Evolutionary conservation across 345 rosid species (phyloP), one percentile per base, ranked within the genome.

Genomic region (Theobroma cacao): DNA sequence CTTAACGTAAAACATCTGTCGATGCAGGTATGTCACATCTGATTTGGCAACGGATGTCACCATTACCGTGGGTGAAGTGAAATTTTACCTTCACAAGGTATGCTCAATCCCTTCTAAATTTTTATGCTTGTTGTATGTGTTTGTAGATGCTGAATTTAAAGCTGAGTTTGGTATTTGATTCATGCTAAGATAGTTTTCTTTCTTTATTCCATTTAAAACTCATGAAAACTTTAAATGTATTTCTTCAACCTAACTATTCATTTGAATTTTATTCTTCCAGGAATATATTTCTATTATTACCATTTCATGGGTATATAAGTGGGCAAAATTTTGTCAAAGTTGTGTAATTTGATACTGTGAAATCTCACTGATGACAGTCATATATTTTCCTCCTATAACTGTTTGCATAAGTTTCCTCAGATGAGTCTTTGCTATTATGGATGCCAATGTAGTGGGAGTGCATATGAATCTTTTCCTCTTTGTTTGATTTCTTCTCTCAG

Each of bases 1-100:
- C 66, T 77, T 75, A 76, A 52, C 55, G 15, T 64, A 36, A 31
- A 79, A 72, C 48, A 33, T 81, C 78, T 78, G 76, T 74, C 64
- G 60, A 41, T 70, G 80, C 88, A 95, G 99, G 88, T 84, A 89
- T 34, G 91, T 93, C 47, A 81, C 88, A 36, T 88, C 95, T 34
- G 99, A 93, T 65, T 89, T 95, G 82, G 87, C 84, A 41, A 81
- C 96, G 10, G 99, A 95, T 86, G 84, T 92, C 83, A 88, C 85
- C 78, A 72, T 95, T 34, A 88, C 67, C 70, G 88, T 93, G 26
- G 96, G 87, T 26, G 94, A 92, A 77, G 94, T 90, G 67, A 93
- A 93, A 81, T 95, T 93, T 87, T 79, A 79, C 84, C 93, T 95
- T 58, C 98, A 95, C 73, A 95, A 93, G 98, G 98, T 95, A 83